Evolutionary conservation across 805 yeast genomes (phyloP).

Genomic region (Wickerhamiella nectarea): DNA sequence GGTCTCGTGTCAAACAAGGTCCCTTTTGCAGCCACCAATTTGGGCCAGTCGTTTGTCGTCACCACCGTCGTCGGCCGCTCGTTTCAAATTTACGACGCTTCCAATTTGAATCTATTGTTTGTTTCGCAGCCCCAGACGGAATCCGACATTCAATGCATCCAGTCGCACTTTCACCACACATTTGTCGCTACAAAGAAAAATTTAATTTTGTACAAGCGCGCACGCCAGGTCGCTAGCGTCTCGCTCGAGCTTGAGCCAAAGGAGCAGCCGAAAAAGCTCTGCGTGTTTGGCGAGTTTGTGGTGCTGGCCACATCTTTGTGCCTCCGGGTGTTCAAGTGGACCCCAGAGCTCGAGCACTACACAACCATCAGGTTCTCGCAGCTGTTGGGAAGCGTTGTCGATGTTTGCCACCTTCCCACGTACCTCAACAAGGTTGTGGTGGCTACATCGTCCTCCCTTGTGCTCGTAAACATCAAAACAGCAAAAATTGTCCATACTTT

Average conservation of each 20-base stretch:
- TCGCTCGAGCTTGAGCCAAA: slow-evolving; percentile 25
- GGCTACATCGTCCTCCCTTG: slow-evolving; percentile 52
- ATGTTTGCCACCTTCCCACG: slow-evolving; percentile 72
- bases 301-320: slow-evolving; percentile 38
- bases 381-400: slow-evolving; percentile 60
- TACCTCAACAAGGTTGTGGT: slow-evolving; percentile 79
- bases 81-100: slow-evolving; percentile 83
- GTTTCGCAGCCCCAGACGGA: slow-evolving; percentile 72
- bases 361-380: slow-evolving; percentile 45
- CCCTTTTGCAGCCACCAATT: slow-evolving; percentile 78
- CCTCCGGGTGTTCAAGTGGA: slow-evolving; percentile 39
- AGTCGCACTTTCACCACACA: slow-evolving; percentile 73
- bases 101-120: slow-evolving; percentile 69
- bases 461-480: slow-evolving; percentile 61
- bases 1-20: slow-evolving; percentile 80
- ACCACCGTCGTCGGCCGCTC: slow-evolving; percentile 82
- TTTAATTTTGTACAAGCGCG: slow-evolving; percentile 73
- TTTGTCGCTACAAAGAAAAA: slow-evolving; percentile 60
- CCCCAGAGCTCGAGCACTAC: slow-evolving; percentile 44
- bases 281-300: slow-evolving; percentile 66
- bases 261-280: slow-evolving; percentile 34
- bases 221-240: slow-evolving; percentile 39
- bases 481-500: slow-evolving; percentile 55
- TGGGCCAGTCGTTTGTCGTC: slow-evolving; percentile 76
- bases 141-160: slow-evolving; percentile 50